Evolutionary conservation across 257 asterid genomes (phyloP), one percentile per base, ranked within the genome.

Genomic region (Sherardia arvensis): DNA sequence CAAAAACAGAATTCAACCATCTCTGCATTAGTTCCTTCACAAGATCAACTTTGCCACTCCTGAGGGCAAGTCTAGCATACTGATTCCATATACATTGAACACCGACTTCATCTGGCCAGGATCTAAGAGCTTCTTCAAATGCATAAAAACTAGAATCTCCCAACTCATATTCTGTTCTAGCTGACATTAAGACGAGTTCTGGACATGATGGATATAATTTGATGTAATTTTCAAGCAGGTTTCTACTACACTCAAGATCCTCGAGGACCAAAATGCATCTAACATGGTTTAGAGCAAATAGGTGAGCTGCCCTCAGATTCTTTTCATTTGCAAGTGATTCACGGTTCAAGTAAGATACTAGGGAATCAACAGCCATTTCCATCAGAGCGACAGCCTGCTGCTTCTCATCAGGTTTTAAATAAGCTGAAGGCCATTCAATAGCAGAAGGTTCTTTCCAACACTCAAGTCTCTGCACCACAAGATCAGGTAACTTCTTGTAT

Each of bases 81-180:
- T 80, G 85, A 62, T 80, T 75, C 81, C 81, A 80, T 69, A 80
- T 63, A 71, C 85, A 75, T 57, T 80, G 83, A 47, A 72, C 40
- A 28, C 85, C 85, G 57, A 66, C 75, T 60, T 69, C 77, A 33
- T 69, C 77, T 20, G 64, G 74, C 85, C 85, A 80, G 53, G 65
- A 77, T 34, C 67, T 67, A 30, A 80, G 68, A 53, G 79, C 79
- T 64, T 72, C 80, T 67, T 77, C 83, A 59, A 80, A 80, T 29
- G 79, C 81, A 34, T 32, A 59, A 61, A 77, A 77, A 73, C 76
- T 74, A 9, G 21, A 63, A 69, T 61, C 67, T 56, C 47, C 43
- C 40, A 34, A 26, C 55, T 73, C 76, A 40, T 76, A 62, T 49
- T 80, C 77, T 53, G 64, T 51, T 66, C 79, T 66, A 57, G 81